Evolutionary conservation across 768 basidiomycete species (phyloP), one percentile per base, ranked within the genome.

Genomic region (Austroboletus festivus): DNA sequence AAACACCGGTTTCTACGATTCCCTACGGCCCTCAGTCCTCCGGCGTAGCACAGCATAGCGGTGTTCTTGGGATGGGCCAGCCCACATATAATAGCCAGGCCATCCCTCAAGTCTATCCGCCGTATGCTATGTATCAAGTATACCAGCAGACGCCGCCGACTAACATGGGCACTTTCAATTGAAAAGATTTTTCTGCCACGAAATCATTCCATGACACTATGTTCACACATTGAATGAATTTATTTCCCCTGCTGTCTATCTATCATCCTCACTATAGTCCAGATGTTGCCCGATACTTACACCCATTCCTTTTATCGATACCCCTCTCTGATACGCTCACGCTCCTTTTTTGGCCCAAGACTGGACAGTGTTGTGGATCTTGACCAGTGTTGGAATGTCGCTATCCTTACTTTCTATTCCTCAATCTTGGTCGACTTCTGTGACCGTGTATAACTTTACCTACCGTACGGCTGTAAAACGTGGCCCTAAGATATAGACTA

Each of bases 91-190:
- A 73, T 52, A 77, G 72, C 30, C 77, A 82, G 53, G 77, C 81
- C 50, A 70, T 81, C 39, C 76, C 84, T 77, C 83, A 49, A 74
- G 67, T 85, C 53, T 89, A 89, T 64, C 82, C 86, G 68, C 77
- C 82, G 49, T 90, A 89, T 73, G 49, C 63, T 31, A 83, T 89
- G 86, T 89, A 89, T 63, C 84, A 85, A 69, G 74, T 86, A 64
- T 90, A 90, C 69, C 86, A 86, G 66, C 84, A 86, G 69, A 83
- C 79, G 56, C 80, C 83, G 19, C 79, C 80, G 55, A 85, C 86
- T 68, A 69, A 69, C 50, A 86, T 89, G 82, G 86, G 88, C 60
- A 63, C 84, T 44, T 91, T 83, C 78, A 83, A 83, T 55, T 85
- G 73, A 83, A 62, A 58, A 45, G 12, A 38, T 28, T 23, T 44